These are phyloP conservation scores for Ceratobasidium sp. DNA, from an alignment of 1,284 basidiomycete genomes.

Conservation along the genomic window DNA sequence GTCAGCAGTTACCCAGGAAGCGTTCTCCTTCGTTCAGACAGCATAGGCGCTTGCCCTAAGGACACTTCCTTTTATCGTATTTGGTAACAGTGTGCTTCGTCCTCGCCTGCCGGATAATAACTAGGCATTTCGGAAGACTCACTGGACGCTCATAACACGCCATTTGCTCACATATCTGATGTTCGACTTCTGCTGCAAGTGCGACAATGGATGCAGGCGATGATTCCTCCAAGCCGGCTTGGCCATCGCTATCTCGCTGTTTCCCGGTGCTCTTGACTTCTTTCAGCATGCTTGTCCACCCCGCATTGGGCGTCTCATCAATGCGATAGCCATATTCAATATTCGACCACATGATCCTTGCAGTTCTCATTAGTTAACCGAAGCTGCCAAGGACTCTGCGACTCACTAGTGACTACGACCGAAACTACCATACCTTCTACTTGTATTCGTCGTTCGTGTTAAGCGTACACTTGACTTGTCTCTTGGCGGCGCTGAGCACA, in stretches of 20 bases:
- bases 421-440: not conserved
- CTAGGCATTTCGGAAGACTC: not conserved
- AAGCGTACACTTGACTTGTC: not conserved
- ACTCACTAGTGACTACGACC: not conserved
- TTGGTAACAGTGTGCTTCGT: too few relatives aligned
- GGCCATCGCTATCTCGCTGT: constrained; percentile 2
- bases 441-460: not conserved
- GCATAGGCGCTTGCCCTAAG: too few relatives aligned
- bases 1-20: too few relatives aligned
- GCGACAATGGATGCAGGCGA: not conserved
- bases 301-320: not conserved
- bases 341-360: constrained; percentile 7
- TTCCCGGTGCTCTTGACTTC: constrained; percentile 1
- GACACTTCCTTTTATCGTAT: too few relatives aligned
- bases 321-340: not conserved
- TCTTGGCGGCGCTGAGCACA: constrained; percentile 37
- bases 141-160: not conserved
- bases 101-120: not conserved
- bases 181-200: not conserved
- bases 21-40: too few relatives aligned
- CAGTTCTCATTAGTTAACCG: constrained; percentile 23
- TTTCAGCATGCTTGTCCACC: constrained; percentile 23
- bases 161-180: not conserved
- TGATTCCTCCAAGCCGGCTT: constrained; percentile 26
- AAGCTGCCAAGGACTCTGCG: constrained; percentile 24